These are phyloP conservation scores for Penicillium ucsense DNA, from an alignment of 495 filamentous ascomycete genomes.

Conservation along the genomic window DNA sequence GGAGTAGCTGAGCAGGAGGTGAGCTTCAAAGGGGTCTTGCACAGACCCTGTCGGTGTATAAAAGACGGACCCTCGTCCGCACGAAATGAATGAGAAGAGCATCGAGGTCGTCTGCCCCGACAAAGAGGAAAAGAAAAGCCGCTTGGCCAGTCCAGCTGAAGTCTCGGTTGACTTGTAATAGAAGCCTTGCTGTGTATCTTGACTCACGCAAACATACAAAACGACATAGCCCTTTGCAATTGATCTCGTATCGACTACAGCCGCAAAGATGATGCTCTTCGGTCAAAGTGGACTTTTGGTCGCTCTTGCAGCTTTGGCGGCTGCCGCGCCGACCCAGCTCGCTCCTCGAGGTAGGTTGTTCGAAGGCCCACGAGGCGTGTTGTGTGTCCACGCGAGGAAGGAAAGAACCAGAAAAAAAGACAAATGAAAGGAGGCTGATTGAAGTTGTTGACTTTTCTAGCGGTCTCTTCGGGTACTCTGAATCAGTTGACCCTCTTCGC, in stretches of 20 bases:
- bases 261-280: conserved; percentile 2
- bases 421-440: neutral
- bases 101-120: too few relatives aligned
- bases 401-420: neutral
- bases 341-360: conserved; percentile 18
- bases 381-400: too few relatives aligned
- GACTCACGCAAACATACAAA: too few relatives aligned
- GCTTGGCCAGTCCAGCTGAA: neutral
- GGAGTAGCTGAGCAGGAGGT: too few relatives aligned
- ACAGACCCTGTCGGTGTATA: too few relatives aligned
- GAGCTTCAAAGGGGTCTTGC: too few relatives aligned
- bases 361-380: too few relatives aligned
- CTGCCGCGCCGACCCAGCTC: conserved; percentile 16
- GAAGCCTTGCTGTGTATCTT: neutral
- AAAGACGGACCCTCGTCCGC: neutral
- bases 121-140: neutral
- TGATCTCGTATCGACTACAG: neutral
- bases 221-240: neutral
- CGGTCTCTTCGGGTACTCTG: conserved; percentile 18
- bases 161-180: neutral
- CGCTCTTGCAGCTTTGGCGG: conserved; percentile 12
- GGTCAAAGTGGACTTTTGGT: conserved; percentile 6
- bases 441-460: neutral
- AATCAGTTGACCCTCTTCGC: conserved; percentile 50
- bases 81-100: neutral